phyloP scores from a whole-genome alignment of 306 rosid genomes.

The Vicia sativa region DNA sequence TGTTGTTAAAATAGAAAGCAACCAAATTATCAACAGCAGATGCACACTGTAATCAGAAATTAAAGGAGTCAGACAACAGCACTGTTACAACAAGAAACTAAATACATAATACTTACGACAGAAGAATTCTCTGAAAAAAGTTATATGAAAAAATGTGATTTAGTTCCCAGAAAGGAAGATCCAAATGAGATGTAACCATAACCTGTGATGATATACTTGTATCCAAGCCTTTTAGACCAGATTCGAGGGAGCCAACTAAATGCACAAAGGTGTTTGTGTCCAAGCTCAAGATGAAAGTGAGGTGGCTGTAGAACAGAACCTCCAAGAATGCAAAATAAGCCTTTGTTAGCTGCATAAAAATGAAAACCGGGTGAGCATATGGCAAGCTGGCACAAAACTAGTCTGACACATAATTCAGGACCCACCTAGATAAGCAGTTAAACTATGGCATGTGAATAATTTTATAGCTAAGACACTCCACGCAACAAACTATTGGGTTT shows the following conservation, averaged over 20 bases:
- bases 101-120: constrained; percentile 22
- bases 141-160: background rate
- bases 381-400: constrained; percentile 17
- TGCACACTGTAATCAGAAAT: constrained; percentile 78
- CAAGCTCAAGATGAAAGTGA: constrained; percentile 73
- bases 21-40: constrained; percentile 97
- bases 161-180: constrained; percentile 32
- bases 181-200: constrained; percentile 28
- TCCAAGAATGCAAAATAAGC: constrained; percentile 97
- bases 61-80: constrained; percentile 31
- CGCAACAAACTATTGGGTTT: background rate
- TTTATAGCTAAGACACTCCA: constrained; percentile 6
- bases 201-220: constrained; percentile 95
- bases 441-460: background rate
- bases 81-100: constrained; percentile 26
- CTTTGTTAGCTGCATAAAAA: constrained; percentile 77
- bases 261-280: constrained; percentile 87
- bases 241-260: constrained; percentile 92
- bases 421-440: constrained; percentile 4
- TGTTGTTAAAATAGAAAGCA: constrained; percentile 91
- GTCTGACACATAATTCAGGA: constrained; percentile 23
- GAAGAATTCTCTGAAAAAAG: constrained; percentile 5
- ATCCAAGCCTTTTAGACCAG: constrained; percentile 98
- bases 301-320: constrained; percentile 89
- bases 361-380: constrained; percentile 28